Evolutionary conservation across 139 green algal genomes (phyloP).

Genomic region (Chlorella sp.): DNA sequence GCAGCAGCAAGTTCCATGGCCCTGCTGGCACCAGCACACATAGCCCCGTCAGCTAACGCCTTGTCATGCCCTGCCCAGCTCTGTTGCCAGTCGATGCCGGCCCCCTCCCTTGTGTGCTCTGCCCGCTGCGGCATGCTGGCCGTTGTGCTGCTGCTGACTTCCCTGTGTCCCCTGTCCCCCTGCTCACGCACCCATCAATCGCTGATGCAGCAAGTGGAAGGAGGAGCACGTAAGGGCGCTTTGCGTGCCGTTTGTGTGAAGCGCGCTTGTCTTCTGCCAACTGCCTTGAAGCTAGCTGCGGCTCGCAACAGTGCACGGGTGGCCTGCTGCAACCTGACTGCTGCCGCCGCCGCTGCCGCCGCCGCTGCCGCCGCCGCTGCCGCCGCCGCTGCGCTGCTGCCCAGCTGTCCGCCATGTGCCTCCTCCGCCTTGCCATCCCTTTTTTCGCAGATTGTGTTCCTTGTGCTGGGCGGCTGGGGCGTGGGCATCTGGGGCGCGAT

Average conservation of each 20-base stretch:
- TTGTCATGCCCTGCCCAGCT: too few relatives aligned
- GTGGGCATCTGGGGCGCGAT: slow-evolving; percentile 56
- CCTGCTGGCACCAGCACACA: too few relatives aligned
- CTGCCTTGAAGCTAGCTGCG: too few relatives aligned
- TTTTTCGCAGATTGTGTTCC: slow-evolving; percentile 52
- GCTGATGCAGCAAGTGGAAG: slow-evolving; percentile 40
- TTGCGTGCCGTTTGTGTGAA: neutral
- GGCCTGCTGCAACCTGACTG: too few relatives aligned
- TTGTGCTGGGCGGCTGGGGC: slow-evolving; percentile 62
- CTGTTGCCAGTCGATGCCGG: too few relatives aligned
- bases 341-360: too few relatives aligned
- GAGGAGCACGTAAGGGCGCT: slow-evolving; percentile 55
- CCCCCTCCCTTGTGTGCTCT: too few relatives aligned
- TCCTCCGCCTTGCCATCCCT: neutral
- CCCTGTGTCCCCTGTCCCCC: neutral
- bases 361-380: too few relatives aligned
- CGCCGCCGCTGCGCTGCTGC: neutral
- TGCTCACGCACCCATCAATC: neutral
- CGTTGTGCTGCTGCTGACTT: neutral
- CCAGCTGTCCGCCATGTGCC: neutral
- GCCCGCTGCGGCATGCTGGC: neutral
- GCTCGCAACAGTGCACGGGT: too few relatives aligned
- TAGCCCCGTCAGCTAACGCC: too few relatives aligned
- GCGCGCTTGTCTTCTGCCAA: neutral
- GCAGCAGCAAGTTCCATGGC: too few relatives aligned